These are phyloP conservation scores for Candida takata DNA, from an alignment of 805 yeast species.

Conservation along the genomic window DNA sequence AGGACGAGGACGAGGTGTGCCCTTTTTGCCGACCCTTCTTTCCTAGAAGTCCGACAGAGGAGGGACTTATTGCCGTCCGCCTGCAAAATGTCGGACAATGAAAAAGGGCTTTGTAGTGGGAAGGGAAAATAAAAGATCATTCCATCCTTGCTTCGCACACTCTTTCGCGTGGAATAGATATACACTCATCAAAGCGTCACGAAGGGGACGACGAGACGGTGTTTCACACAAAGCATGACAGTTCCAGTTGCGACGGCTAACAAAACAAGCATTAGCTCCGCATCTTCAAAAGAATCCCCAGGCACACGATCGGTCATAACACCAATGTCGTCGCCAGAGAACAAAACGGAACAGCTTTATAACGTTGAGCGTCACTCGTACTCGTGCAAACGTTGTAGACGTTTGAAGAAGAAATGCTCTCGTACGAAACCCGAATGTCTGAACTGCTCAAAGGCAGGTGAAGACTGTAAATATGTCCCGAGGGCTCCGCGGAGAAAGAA, in stretches of 20 bases:
- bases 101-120: no score
- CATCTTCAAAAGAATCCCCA: background rate
- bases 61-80: no score
- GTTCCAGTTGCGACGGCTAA: no score
- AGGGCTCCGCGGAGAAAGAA: slow-evolving; percentile 34
- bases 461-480: slow-evolving; percentile 37
- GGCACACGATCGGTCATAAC: background rate
- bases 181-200: no score
- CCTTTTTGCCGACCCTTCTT: no score
- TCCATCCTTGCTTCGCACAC: no score
- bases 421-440: slow-evolving; percentile 37
- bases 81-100: no score
- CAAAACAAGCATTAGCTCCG: slow-evolving; percentile 1
- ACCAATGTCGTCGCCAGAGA: slow-evolving; percentile 1
- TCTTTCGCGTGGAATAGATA: no score
- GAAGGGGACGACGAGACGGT: background rate
- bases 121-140: no score
- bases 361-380: slow-evolving; percentile 19
- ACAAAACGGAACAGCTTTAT: slow-evolving; percentile 2
- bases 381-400: slow-evolving; percentile 42
- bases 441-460: slow-evolving; percentile 34
- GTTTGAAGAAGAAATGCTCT: slow-evolving; percentile 43
- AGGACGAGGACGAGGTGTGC: no score
- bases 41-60: no score
- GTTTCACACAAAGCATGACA: no score